Conservation (phyloP, 192 early-diverging fungal species). For the Spizellomyces punctatus region DNA sequence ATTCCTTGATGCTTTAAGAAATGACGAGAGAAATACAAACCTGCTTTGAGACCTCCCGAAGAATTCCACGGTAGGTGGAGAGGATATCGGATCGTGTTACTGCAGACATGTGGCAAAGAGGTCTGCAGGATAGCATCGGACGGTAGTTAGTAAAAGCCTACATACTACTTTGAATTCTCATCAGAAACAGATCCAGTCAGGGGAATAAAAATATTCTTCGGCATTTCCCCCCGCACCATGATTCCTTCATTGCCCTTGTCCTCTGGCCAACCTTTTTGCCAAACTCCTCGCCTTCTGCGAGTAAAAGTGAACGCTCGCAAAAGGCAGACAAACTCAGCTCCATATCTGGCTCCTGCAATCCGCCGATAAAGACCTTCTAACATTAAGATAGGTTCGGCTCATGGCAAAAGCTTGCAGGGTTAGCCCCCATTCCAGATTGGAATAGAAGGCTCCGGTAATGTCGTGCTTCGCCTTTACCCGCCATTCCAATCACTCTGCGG, state of each 20-base stretch:
- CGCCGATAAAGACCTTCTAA: not conserved
- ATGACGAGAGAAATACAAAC: not conserved
- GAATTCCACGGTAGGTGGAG: constrained; percentile 28
- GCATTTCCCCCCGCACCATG: not conserved
- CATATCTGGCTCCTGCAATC: constrained; percentile 12
- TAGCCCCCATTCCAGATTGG: too few species aligned
- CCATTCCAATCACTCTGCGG: not conserved
- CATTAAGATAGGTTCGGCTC: not conserved
- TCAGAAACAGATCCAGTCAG: not conserved
- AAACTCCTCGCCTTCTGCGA: constrained; percentile 16
- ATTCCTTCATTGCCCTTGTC: too few species aligned
- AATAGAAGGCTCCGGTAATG: not conserved
- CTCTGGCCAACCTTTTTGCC: not conserved
- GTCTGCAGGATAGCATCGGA: not conserved
- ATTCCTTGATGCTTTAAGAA: constrained; percentile 6
- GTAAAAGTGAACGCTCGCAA: not conserved
- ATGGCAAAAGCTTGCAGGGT: not conserved
- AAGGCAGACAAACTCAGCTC: constrained; percentile 9
- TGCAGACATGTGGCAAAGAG: constrained; percentile 11
- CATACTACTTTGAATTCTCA: not conserved
- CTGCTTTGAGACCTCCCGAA: constrained; percentile 37
- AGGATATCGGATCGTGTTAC: constrained; percentile 19
- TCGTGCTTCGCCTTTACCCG: constrained; percentile 24
- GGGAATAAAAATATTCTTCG: not conserved
- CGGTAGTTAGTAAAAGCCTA: not conserved